These are phyloP conservation scores for Picochlorum sp. DNA, from an alignment of 139 green algal species.

Conservation along the genomic window DNA sequence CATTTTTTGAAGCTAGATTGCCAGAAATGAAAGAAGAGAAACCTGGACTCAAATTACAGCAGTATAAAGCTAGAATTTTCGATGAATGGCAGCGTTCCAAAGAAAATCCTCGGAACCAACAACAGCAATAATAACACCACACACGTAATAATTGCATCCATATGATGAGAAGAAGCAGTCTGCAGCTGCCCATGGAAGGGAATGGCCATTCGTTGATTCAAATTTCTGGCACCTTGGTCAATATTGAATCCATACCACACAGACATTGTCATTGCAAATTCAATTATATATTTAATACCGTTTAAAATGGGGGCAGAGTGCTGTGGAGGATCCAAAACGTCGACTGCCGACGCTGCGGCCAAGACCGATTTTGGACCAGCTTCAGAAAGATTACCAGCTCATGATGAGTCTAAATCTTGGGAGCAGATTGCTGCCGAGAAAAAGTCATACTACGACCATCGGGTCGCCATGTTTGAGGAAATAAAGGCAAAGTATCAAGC, in stretches of 20 bases:
- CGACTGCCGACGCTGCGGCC: not conserved
- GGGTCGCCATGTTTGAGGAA: constrained; percentile 82
- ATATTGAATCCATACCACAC: no score
- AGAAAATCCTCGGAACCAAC: not conserved
- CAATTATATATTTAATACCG: not conserved
- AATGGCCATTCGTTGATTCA: no score
- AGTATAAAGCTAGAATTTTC: constrained; percentile 64
- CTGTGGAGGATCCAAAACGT: constrained; percentile 4
- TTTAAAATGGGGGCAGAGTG: constrained; percentile 14
- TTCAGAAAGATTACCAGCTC: not conserved
- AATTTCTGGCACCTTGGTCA: no score
- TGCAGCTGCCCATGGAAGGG: no score
- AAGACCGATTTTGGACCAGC: not conserved
- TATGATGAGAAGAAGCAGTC: no score
- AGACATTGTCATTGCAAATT: not conserved
- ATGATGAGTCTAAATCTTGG: constrained; percentile 14
- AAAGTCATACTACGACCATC: constrained; percentile 68
- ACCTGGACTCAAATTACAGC: constrained; percentile 54
- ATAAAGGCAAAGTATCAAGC: constrained; percentile 52
- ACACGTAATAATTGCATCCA: no score
- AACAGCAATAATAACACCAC: no score
- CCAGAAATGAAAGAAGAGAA: constrained; percentile 57
- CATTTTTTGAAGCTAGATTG: constrained; percentile 50
- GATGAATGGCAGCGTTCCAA: constrained; percentile 41
- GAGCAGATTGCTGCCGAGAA: constrained; percentile 43